These are phyloP conservation scores for Nitzschia palea DNA, from an alignment of 108 stramenopile genomes.

Conservation along the genomic window DNA sequence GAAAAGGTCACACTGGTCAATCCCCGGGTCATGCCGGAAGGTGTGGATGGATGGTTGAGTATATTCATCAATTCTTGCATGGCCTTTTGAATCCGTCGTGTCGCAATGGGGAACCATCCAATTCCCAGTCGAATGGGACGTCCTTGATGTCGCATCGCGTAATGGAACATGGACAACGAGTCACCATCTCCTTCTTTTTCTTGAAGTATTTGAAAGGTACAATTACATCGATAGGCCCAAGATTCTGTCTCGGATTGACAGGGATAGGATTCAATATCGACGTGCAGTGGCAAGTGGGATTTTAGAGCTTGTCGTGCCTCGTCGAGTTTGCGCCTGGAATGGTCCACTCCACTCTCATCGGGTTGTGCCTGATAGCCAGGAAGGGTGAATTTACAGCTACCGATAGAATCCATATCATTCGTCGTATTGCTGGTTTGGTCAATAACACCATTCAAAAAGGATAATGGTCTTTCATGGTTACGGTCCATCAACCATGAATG, in stretches of 20 bases:
- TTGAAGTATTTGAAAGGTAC: conserved; percentile 61
- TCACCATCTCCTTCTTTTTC: background rate
- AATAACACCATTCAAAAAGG: no score
- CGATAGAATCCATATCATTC: no score
- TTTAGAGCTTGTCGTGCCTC: conserved; percentile 19
- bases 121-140: conserved; percentile 33
- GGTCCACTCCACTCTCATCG: conserved; percentile 31
- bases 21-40: conserved; percentile 8
- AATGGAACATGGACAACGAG: conserved; percentile 43
- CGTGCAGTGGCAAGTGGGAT: background rate
- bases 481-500: no score
- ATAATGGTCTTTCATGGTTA: no score
- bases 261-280: conserved; percentile 11
- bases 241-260: conserved; percentile 40
- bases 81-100: conserved; percentile 48
- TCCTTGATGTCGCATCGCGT: conserved; percentile 50
- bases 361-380: conserved; percentile 41
- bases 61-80: conserved; percentile 46
- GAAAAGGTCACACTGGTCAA: conserved; percentile 61
- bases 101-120: conserved; percentile 64
- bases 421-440: no score
- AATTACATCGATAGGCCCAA: conserved; percentile 63
- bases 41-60: conserved; percentile 7
- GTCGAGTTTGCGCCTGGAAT: conserved; percentile 38
- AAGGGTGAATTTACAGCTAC: conserved; percentile 16